These are phyloP conservation scores for Corymbia citriodora DNA, from an alignment of 441 rosid species.

Conservation along the genomic window DNA sequence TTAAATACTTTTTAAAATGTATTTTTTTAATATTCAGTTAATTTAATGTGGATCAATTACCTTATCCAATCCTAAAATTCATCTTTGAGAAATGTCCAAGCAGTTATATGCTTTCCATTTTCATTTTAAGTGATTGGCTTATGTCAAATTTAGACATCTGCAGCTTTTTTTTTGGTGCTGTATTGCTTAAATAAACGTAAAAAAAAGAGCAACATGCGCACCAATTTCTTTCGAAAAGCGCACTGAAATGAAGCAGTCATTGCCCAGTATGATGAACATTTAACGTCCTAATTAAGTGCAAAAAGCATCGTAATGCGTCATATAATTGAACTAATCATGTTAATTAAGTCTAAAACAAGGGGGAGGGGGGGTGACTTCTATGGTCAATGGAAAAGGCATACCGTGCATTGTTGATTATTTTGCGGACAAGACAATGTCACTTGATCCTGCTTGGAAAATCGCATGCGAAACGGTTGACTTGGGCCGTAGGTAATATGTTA, in stretches of 20 bases:
- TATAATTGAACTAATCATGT: neutral
- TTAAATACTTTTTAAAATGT: neutral
- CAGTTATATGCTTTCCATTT: neutral
- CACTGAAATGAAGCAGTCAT: neutral
- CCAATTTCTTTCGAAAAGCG: neutral
- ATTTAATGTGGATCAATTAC: too few relatives aligned
- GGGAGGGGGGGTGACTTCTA: neutral
- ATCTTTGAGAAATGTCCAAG: too few relatives aligned
- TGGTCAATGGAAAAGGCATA: neutral
- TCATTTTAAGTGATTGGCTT: neutral
- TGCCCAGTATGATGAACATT: neutral
- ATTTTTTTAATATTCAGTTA: neutral
- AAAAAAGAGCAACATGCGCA: fast-evolving
- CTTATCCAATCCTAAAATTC: too few relatives aligned
- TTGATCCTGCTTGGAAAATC: neutral
- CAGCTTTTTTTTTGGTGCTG: neutral
- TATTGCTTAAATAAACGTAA: too few relatives aligned
- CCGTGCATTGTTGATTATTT: neutral
- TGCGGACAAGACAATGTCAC: neutral
- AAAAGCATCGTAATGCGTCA: neutral
- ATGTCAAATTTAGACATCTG: neutral
- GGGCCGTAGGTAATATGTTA: neutral
- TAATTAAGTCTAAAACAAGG: neutral
- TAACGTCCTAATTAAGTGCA: neutral
- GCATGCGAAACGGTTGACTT: neutral